These are phyloP conservation scores for Carex pumila DNA, from an alignment of 176 grass and related monocot species.

Conservation along the genomic window DNA sequence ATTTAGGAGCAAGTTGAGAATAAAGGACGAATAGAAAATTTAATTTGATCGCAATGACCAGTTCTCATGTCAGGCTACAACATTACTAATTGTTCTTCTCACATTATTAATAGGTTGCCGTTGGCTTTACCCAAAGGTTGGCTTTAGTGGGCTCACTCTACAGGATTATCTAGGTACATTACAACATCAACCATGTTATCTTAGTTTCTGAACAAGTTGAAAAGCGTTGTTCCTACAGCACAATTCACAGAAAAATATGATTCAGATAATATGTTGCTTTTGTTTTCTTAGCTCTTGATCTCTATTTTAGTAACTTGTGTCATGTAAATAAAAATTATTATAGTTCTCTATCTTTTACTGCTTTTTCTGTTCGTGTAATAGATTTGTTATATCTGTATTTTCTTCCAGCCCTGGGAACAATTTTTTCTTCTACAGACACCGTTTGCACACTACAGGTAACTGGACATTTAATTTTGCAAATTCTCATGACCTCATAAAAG, in stretches of 20 bases:
- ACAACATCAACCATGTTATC: not conserved
- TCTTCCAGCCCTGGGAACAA: slow-evolving; percentile 62
- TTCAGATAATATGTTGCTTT: not conserved
- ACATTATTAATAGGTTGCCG: slow-evolving; percentile 39
- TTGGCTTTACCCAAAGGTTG: slow-evolving; percentile 77
- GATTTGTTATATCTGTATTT: not conserved
- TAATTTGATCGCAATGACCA: not conserved
- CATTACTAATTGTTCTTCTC: not conserved
- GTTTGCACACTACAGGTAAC: slow-evolving; percentile 75
- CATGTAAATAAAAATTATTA: not conserved
- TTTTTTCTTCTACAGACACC: slow-evolving; percentile 89
- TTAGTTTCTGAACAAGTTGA: not conserved
- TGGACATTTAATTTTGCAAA: not conserved
- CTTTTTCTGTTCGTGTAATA: not conserved
- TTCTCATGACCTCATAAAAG: not conserved
- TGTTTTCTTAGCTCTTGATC: not conserved
- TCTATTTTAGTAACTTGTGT: not conserved
- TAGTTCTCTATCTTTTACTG: not conserved
- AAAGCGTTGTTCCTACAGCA: not conserved
- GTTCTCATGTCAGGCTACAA: not conserved
- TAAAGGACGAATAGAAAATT: not conserved
- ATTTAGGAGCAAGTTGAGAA: not conserved
- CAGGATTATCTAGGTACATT: slow-evolving; percentile 64
- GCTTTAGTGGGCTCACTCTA: slow-evolving; percentile 36
- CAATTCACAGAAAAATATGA: not conserved